Evolutionary conservation across 768 basidiomycete genomes (phyloP).

Genomic region (Psilocybe cubensis): DNA sequence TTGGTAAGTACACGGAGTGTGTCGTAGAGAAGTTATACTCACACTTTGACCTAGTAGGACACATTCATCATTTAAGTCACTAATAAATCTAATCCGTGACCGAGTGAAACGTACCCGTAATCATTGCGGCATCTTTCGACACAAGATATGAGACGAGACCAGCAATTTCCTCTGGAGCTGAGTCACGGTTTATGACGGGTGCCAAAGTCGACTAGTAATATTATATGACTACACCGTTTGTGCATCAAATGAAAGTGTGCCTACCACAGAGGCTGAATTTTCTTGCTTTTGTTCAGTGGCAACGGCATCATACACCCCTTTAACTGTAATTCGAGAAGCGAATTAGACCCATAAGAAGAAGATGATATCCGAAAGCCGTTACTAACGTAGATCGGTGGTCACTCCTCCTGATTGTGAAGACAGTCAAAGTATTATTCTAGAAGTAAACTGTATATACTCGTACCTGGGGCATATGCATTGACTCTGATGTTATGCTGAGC

Average conservation of each 20-base stretch:
- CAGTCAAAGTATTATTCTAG: too few species aligned
- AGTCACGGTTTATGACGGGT: neutral
- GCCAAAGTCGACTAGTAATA: neutral
- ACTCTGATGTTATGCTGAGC: constrained; percentile 33
- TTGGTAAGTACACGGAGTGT: neutral
- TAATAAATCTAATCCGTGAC: neutral
- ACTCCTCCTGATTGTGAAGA: constrained; percentile 10
- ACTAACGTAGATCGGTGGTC: constrained; percentile 18
- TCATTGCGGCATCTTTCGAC: constrained; percentile 37
- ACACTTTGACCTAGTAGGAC: constrained; percentile 17
- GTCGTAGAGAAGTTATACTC: neutral
- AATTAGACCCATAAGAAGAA: neutral
- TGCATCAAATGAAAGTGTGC: neutral
- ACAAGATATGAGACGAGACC: constrained; percentile 37
- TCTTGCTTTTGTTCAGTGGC: neutral
- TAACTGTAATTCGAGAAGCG: neutral
- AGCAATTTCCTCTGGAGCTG: constrained; percentile 36
- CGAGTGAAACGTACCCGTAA: constrained; percentile 31
- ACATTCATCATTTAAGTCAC: too few species aligned
- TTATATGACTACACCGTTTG: neutral
- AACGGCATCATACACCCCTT: neutral
- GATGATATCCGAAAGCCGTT: neutral
- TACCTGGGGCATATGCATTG: constrained; percentile 38
- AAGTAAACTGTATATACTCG: neutral
- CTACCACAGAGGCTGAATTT: neutral